Evolutionary conservation across 768 basidiomycete species (phyloP).

Genomic region (Lactifluus subvellereus): DNA sequence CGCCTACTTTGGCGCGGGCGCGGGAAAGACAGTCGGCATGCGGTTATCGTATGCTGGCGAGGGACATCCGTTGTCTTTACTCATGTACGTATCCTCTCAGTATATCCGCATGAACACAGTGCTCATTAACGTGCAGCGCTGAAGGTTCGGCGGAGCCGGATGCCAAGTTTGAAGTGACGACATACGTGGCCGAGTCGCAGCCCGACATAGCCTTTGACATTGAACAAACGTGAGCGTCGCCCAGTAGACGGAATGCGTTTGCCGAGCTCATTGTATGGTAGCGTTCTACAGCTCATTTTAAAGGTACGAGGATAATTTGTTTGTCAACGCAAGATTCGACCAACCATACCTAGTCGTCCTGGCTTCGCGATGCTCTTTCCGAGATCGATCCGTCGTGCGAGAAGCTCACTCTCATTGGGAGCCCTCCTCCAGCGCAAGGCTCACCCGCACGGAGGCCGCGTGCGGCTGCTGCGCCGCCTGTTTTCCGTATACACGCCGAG

Average conservation of each 20-base stretch:
- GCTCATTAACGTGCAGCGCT: slow-evolving; percentile 39
- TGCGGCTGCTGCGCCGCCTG: slow-evolving; percentile 40
- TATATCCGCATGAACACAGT: background rate
- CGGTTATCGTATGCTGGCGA: slow-evolving; percentile 74
- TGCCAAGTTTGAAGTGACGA: slow-evolving; percentile 81
- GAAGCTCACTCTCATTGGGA: slow-evolving; percentile 76
- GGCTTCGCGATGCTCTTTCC: slow-evolving; percentile 87
- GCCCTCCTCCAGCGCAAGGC: slow-evolving; percentile 41
- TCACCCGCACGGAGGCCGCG: slow-evolving; percentile 26
- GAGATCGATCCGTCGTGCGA: slow-evolving; percentile 89
- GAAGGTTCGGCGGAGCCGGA: slow-evolving; percentile 79
- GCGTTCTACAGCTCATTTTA: slow-evolving; percentile 29
- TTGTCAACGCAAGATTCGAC: slow-evolving; percentile 39
- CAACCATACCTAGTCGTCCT: slow-evolving; percentile 60
- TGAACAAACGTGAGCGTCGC: slow-evolving; percentile 46
- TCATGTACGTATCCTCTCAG: slow-evolving; percentile 52
- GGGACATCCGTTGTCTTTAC: slow-evolving; percentile 71
- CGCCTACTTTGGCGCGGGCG: slow-evolving; percentile 42
- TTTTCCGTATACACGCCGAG: slow-evolving; percentile 73
- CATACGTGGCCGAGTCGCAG: slow-evolving; percentile 77
- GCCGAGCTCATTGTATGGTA: background rate
- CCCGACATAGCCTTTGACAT: slow-evolving; percentile 76
- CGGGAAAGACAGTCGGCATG: slow-evolving; percentile 75
- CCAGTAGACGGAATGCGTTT: slow-evolving; percentile 8
- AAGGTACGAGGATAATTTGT: slow-evolving; percentile 82